Evolutionary conservation across 129 eudicot genomes (phyloP).

Genomic region (Escallonia rubra): DNA sequence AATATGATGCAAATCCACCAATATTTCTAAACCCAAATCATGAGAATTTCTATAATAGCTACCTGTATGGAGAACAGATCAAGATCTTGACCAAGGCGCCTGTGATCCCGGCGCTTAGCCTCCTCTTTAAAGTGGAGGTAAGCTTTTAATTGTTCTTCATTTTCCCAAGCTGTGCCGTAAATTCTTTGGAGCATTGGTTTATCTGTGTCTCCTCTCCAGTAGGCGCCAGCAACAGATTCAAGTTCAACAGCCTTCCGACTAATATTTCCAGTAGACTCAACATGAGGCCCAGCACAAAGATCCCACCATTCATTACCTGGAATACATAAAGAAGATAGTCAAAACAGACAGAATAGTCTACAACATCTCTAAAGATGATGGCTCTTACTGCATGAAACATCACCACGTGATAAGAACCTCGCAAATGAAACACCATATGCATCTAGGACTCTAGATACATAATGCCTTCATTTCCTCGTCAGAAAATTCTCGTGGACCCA

Average conservation of each 20-base stretch:
- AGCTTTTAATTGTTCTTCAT: conserved; percentile 90
- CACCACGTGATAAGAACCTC: too few relatives aligned
- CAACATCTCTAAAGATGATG: too few relatives aligned
- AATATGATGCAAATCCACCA: neutral
- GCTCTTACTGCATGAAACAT: too few relatives aligned
- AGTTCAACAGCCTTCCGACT: conserved; percentile 82
- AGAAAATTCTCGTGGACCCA: too few relatives aligned
- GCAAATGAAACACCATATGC: too few relatives aligned
- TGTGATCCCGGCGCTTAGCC: conserved; percentile 95
- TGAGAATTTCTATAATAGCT: neutral
- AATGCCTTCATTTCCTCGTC: too few relatives aligned
- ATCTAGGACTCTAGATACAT: too few relatives aligned
- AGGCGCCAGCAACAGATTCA: conserved; percentile 99
- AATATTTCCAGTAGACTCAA: conserved; percentile 94
- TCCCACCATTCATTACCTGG: conserved; percentile 99
- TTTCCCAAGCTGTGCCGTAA: conserved; percentile 99
- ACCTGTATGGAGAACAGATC: conserved; percentile 98
- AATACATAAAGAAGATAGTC: neutral
- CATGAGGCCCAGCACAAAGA: conserved; percentile 99
- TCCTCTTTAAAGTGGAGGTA: conserved; percentile 90
- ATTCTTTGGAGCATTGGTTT: conserved; percentile 98
- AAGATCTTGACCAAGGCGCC: conserved; percentile 99
- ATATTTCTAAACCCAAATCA: neutral
- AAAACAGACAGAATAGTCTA: too few relatives aligned
- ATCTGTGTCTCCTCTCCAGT: conserved; percentile 93